Evolutionary conservation across 1,284 basidiomycete genomes (phyloP).

Genomic region (Cutaneotrichosporon spelunceum): DNA sequence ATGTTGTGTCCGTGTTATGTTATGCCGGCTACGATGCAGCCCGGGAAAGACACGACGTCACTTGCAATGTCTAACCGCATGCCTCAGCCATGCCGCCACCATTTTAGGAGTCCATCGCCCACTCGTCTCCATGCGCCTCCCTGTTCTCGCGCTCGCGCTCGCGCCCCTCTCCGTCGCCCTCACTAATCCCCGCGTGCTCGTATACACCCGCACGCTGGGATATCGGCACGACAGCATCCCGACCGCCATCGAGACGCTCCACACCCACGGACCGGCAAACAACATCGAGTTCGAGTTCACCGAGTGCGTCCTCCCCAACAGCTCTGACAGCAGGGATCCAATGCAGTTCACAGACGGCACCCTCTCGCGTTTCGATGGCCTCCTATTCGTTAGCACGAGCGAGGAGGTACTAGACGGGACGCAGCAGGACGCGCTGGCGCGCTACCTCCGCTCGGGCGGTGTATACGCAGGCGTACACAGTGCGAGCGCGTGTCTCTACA

Average conservation of each 20-base stretch:
- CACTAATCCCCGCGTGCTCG: constrained; percentile 35
- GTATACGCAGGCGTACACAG: constrained; percentile 53
- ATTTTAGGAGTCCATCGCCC: not conserved
- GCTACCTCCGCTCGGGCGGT: constrained; percentile 59
- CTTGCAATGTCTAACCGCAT: not conserved
- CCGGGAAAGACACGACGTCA: too few species aligned
- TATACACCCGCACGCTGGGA: constrained; percentile 43
- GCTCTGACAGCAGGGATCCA: constrained; percentile 50
- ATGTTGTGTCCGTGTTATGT: not conserved
- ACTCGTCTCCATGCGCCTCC: not conserved
- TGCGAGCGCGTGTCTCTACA: constrained; percentile 65
- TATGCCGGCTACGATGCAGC: too few species aligned
- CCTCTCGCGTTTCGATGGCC: constrained; percentile 61
- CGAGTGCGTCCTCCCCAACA: constrained; percentile 50
- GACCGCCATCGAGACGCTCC: constrained; percentile 62
- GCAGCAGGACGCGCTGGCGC: constrained; percentile 63
- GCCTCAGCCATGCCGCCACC: not conserved
- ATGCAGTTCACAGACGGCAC: constrained; percentile 60
- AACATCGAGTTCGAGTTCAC: constrained; percentile 63
- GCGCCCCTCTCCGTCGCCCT: not conserved
- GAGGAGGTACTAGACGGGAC: constrained; percentile 59
- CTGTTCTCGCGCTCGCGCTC: not conserved
- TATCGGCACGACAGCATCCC: constrained; percentile 73
- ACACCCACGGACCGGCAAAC: constrained; percentile 34
- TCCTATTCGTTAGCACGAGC: constrained; percentile 67